A percentile compares a stretch with the other conserved stretches of the same genome.
Evolutionary conservation across 306 rosid genomes (phyloP).

Genomic region (Gynostemma pentaphyllum): DNA sequence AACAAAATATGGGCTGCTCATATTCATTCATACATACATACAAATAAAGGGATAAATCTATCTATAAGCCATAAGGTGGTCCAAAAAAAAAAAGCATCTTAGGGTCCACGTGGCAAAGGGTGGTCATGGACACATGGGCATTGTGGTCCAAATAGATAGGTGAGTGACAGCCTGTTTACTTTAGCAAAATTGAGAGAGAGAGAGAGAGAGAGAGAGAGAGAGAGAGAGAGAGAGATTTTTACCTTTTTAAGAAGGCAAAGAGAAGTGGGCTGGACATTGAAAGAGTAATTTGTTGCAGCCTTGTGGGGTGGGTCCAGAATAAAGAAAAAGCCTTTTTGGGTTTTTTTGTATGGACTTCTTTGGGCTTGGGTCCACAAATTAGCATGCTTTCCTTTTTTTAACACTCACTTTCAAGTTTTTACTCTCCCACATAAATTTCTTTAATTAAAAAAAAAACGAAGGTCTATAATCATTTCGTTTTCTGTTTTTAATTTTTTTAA

Average conservation of each 20-base stretch:
- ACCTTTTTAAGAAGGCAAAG: not conserved
- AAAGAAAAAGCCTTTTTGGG: not conserved
- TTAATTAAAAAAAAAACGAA: no score
- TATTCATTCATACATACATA: no score
- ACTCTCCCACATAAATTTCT: no score
- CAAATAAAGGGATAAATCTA: not conserved
- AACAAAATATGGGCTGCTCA: no score
- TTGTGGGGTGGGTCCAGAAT: constrained; percentile 15
- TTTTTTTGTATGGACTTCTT: not conserved
- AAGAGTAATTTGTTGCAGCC: constrained; percentile 16
- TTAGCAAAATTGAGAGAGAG: constrained; percentile 14
- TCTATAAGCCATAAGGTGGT: constrained; percentile 32
- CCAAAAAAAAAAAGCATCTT: constrained; percentile 12
- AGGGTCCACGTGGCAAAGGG: constrained; percentile 50
- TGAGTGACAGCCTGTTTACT: constrained; percentile 38
- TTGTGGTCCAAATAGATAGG: not conserved
- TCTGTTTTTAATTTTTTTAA: no score
- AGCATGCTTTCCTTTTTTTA: no score
- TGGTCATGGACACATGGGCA: constrained; percentile 58
- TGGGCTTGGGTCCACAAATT: not conserved
- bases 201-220: constrained; percentile 13
- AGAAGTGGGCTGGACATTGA: constrained; percentile 17
- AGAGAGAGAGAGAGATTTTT: not conserved
- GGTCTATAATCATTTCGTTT: no score
- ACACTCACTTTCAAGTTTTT: no score